Conservation (phyloP, 1,139 yeast species). For the Candida mesenterica region DNA sequence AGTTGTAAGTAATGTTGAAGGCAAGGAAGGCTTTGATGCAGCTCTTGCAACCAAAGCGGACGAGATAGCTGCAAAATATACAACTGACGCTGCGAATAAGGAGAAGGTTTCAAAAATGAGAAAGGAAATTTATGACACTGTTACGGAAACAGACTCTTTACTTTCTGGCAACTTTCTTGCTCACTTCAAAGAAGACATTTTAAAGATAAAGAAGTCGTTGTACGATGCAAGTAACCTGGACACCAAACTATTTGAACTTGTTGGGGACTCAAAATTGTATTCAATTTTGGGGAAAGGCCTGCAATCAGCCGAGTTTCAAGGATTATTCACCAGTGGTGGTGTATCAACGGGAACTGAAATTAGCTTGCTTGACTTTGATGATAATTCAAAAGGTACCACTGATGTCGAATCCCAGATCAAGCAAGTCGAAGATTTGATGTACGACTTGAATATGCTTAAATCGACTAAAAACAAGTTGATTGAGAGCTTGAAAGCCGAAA, state of each 20-base stretch:
- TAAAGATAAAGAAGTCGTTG: constrained; percentile 60
- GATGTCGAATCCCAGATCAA: constrained; percentile 29
- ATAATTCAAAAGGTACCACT: too few species aligned
- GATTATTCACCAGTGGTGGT: constrained; percentile 23
- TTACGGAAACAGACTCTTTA: constrained; percentile 38
- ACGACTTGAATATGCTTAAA: constrained; percentile 45
- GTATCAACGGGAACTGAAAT: constrained; percentile 26
- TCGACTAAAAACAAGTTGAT: constrained; percentile 62
- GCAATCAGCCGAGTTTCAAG: constrained; percentile 29
- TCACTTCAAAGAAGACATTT: constrained; percentile 48
- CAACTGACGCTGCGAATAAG: constrained; percentile 26
- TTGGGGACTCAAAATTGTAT: constrained; percentile 28
- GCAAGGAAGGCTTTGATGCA: constrained; percentile 15
- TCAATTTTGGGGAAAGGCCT: constrained; percentile 34
- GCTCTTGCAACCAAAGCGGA: constrained; percentile 21
- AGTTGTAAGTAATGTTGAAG: constrained; percentile 17
- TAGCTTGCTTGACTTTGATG: constrained; percentile 66
- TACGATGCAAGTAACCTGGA: constrained; percentile 71
- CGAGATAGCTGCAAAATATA: constrained; percentile 25
- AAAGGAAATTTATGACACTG: constrained; percentile 37
- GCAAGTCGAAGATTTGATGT: constrained; percentile 45
- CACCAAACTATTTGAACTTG: constrained; percentile 44
- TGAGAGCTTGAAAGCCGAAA: constrained; percentile 63
- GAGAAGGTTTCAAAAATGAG: constrained; percentile 28
- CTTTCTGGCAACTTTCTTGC: constrained; percentile 13